phyloP scores from a whole-genome alignment of 2,329 filamentous ascomycete species.

The Geosmithia putterillii region DNA sequence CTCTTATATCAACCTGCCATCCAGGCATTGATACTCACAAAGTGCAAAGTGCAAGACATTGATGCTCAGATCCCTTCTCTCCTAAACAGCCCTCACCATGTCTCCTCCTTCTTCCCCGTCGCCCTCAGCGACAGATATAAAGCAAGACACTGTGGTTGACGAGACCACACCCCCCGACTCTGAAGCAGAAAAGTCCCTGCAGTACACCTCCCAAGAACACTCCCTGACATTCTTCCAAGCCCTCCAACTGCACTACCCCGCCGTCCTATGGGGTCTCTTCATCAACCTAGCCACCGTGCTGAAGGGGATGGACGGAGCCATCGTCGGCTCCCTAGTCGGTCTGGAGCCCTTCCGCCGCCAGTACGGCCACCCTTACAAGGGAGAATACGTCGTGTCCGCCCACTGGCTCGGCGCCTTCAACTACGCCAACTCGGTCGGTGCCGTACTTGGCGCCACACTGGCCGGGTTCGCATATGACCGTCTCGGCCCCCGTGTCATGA shows the following conservation, averaged over 20 bases:
- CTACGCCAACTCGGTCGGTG: slow-evolving; percentile 30
- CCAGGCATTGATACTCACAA: too few species aligned
- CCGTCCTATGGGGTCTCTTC: background rate
- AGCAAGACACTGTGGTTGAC: background rate
- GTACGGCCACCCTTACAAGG: slow-evolving; percentile 36
- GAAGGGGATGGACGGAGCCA: background rate
- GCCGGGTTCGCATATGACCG: slow-evolving; percentile 17
- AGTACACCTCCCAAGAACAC: background rate
- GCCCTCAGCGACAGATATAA: background rate
- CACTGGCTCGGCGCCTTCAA: slow-evolving; percentile 35
- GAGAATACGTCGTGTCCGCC: slow-evolving; percentile 30
- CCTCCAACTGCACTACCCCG: background rate
- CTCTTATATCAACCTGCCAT: background rate
- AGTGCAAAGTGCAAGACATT: too few species aligned
- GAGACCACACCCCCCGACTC: background rate
- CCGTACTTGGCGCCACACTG: slow-evolving; percentile 28
- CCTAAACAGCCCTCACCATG: background rate
- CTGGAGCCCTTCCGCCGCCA: slow-evolving; percentile 30
- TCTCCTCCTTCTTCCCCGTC: background rate
- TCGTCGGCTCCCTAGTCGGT: background rate
- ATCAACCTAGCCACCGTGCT: background rate
- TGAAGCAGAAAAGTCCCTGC: background rate
- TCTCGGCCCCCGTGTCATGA: slow-evolving; percentile 30
- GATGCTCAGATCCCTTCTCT: too few species aligned
- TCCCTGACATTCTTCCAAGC: background rate